Evolutionary conservation across 2,329 filamentous ascomycete genomes (phyloP).

Genomic region (Cordyceps pruinosa): DNA sequence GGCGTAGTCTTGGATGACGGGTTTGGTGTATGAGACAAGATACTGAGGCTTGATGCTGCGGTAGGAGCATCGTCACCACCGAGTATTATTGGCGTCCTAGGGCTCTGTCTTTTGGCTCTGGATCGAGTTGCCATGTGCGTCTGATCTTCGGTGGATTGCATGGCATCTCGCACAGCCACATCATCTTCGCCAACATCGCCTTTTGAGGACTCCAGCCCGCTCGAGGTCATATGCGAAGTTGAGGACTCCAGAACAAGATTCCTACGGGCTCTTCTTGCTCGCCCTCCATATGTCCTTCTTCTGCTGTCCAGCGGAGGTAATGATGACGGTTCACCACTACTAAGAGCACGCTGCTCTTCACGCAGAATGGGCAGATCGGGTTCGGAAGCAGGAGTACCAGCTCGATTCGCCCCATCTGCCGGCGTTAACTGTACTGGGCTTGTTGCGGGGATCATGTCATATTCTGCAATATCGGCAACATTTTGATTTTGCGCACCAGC

Average conservation of each 20-base stretch:
- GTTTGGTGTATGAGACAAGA: conserved; percentile 33
- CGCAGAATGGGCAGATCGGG: conserved; percentile 28
- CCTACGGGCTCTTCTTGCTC: conserved; percentile 16
- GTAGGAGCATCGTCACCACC: background rate
- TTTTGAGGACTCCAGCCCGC: background rate
- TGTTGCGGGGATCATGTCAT: conserved; percentile 34
- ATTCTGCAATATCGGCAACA: conserved; percentile 18
- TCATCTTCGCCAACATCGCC: background rate
- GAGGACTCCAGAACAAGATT: conserved; percentile 27
- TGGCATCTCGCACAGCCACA: background rate
- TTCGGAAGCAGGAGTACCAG: conserved; percentile 20
- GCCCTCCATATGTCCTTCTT: conserved; percentile 18
- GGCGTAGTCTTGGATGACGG: conserved; percentile 31
- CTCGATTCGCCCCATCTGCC: conserved; percentile 19
- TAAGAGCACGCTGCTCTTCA: conserved; percentile 14
- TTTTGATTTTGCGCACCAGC: conserved; percentile 10
- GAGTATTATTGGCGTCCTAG: background rate
- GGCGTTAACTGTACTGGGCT: conserved; percentile 27
- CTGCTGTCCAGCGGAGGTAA: conserved; percentile 18
- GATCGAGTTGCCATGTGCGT: conserved; percentile 5
- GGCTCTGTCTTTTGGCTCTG: background rate
- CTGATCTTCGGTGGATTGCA: background rate
- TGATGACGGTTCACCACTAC: conserved; percentile 23
- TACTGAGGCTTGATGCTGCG: conserved; percentile 26
- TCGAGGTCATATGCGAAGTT: background rate